phyloP scores from a whole-genome alignment of 176 grass and related monocot species.

The Zea luxurians region DNA sequence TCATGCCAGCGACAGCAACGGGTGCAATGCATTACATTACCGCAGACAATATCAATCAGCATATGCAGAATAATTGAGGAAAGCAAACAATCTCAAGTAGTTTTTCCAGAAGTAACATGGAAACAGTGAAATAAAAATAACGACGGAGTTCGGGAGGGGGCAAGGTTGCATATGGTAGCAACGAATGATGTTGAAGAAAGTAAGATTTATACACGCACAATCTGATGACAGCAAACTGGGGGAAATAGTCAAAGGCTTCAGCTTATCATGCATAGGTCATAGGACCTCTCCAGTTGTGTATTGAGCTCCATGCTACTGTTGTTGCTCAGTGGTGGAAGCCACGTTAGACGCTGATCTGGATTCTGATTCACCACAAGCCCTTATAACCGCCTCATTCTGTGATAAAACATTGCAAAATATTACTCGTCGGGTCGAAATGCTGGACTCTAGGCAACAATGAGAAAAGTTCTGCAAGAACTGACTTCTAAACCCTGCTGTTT shows the following conservation, averaged over 20 bases:
- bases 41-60: neutral
- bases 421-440: neutral
- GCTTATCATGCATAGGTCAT: slow-evolving; percentile 13
- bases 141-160: neutral
- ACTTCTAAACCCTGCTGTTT: neutral
- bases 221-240: slow-evolving; percentile 22
- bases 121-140: neutral
- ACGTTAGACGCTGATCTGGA: slow-evolving; percentile 27
- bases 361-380: slow-evolving; percentile 43
- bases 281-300: slow-evolving; percentile 5
- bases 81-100: neutral
- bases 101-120: slow-evolving; percentile 23
- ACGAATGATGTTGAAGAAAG: slow-evolving; percentile 38
- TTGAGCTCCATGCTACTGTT: slow-evolving; percentile 26
- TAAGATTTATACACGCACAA: slow-evolving; percentile 28
- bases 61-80: slow-evolving; percentile 26
- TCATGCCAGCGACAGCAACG: no score
- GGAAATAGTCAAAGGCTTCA: slow-evolving; percentile 19
- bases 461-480: neutral
- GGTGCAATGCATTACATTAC: no score
- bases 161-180: slow-evolving; percentile 31
- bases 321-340: neutral
- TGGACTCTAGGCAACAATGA: neutral
- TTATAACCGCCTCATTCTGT: slow-evolving; percentile 59
- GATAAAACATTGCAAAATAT: slow-evolving; percentile 20